Evolutionary conservation across 805 yeast genomes (phyloP).

Genomic region (Candida schatavii): DNA sequence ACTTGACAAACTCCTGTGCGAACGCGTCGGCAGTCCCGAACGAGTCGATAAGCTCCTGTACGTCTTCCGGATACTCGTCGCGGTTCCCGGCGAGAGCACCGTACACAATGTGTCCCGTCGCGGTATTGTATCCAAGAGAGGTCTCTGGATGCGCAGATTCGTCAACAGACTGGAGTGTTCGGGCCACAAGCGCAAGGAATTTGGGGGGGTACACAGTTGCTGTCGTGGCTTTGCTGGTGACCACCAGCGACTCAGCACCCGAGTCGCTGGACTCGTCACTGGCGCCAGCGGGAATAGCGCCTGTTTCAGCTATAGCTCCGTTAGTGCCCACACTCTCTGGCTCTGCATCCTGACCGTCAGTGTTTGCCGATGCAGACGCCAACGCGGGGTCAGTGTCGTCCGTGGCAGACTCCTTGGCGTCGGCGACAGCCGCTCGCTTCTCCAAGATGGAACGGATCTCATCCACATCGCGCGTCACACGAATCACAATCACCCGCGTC

Average conservation of each 20-base stretch:
- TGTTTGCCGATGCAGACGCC: neutral
- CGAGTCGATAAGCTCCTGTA: slow-evolving; percentile 16
- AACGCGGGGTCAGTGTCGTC: neutral
- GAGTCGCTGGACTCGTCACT: neutral
- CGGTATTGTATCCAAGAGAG: slow-evolving; percentile 14
- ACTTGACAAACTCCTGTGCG: slow-evolving; percentile 27
- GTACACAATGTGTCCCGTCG: slow-evolving; percentile 22
- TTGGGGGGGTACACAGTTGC: slow-evolving; percentile 8
- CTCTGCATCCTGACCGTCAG: neutral
- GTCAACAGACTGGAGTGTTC: slow-evolving; percentile 6
- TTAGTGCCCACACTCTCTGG: neutral
- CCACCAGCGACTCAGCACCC: neutral
- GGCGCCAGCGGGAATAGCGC: neutral
- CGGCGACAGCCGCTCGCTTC: no score
- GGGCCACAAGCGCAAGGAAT: slow-evolving; percentile 6
- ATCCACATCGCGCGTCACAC: slow-evolving; percentile 3
- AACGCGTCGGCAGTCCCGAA: slow-evolving; percentile 23
- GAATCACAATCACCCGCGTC: slow-evolving; percentile 14
- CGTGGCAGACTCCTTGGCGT: neutral
- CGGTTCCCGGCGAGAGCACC: slow-evolving; percentile 17
- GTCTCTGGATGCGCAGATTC: slow-evolving; percentile 3
- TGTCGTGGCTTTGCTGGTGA: neutral
- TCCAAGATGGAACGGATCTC: neutral
- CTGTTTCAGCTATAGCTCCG: neutral
- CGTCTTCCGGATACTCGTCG: slow-evolving; percentile 15